Base-by-base conservation (phyloP, 805 yeast genomes). In the Metschnikowia drakensbergensis region DNA sequence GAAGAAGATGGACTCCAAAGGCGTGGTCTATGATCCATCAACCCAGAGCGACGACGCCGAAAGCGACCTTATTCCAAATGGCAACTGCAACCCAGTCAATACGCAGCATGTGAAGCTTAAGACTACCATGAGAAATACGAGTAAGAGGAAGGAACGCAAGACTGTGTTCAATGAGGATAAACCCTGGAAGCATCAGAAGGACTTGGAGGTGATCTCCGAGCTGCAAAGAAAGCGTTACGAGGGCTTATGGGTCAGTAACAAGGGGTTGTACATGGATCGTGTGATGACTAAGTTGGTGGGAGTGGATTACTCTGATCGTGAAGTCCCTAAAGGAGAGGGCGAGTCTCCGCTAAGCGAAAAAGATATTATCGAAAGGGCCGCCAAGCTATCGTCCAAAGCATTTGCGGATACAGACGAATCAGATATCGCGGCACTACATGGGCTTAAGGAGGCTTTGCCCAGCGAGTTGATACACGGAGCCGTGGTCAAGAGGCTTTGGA, bases 231-330 rank as follows among this genome's bases (percentile, higher is more conserved):
- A 90, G 62, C 68, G 98, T 34, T 94, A 92, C 65, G 97, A 91
- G 65, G 95, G 96, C 26, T 79, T 94, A 11, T 94, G 96, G 96
- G 96, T 86, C 0, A 82, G 96, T 31, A 94, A 94, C 62, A 81
- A 80, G 53, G 96, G 94, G 2, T 60, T 69, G 3, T 84, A 84
- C 58, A 63, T 84, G 54, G 72, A 72, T 33, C 51, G 47, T 2
- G 66, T 68, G 6, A 68, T 65, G 9, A 66, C 69, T 3, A 61
- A 57, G 42, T 52, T 72, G 26, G 51, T 53, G 10, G 76, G 77
- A 0, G 65, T 71, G 10, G 64, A 68, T 47, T 65, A 66, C 48
- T 48, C 48, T 45, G 52, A 46, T 28, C 42, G 37, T n/a, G 43
- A 27, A 6, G 25, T 42, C 10, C 46, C 49, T 3, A 46, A 48